Percentiles rank a stretch among this genome's conserved stretches.
phyloP scores from a whole-genome alignment of 1,284 basidiomycete genomes.

The Peniophora sp. region DNA sequence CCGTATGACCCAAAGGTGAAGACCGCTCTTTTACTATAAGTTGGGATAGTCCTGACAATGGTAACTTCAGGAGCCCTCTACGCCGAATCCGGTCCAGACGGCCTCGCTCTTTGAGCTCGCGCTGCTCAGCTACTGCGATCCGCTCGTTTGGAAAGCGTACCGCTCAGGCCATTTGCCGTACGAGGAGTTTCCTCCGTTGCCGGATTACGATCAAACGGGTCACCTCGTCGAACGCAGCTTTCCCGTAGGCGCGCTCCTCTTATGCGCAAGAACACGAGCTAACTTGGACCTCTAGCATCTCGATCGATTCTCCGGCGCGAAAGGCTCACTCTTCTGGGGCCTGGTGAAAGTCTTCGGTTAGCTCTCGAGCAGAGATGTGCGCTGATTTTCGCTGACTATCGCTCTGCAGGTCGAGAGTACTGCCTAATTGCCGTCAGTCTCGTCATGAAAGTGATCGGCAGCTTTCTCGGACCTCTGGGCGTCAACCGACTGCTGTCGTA shows the following conservation, averaged over 20 bases:
- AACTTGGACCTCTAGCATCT: slow-evolving; percentile 14
- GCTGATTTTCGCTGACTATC: not conserved
- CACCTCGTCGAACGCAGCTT: slow-evolving; percentile 29
- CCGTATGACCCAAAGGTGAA: slow-evolving; percentile 30
- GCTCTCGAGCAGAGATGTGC: not conserved
- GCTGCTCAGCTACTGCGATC: slow-evolving; percentile 23
- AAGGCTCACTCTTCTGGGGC: slow-evolving; percentile 19
- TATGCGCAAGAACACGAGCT: not conserved
- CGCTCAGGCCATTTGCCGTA: slow-evolving; percentile 20
- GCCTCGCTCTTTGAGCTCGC: slow-evolving; percentile 22
- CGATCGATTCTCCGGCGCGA: slow-evolving; percentile 19
- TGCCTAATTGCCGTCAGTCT: slow-evolving; percentile 15
- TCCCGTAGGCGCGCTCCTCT: slow-evolving; percentile 14
- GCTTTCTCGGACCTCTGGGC: slow-evolving; percentile 24
- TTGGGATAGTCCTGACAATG: not conserved
- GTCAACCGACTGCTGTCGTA: slow-evolving; percentile 39
- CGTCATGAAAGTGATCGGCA: slow-evolving; percentile 4
- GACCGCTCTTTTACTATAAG: not conserved
- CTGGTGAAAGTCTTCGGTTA: slow-evolving; percentile 19
- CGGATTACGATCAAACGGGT: slow-evolving; percentile 37
- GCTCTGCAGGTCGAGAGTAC: slow-evolving; percentile 14
- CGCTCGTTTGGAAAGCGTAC: slow-evolving; percentile 21
- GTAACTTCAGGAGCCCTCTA: slow-evolving; percentile 14
- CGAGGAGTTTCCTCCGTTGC: slow-evolving; percentile 32
- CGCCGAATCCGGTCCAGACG: slow-evolving; percentile 27